These are phyloP conservation scores for Sinapis alba DNA, from an alignment of 441 rosid genomes.

Conservation along the genomic window DNA sequence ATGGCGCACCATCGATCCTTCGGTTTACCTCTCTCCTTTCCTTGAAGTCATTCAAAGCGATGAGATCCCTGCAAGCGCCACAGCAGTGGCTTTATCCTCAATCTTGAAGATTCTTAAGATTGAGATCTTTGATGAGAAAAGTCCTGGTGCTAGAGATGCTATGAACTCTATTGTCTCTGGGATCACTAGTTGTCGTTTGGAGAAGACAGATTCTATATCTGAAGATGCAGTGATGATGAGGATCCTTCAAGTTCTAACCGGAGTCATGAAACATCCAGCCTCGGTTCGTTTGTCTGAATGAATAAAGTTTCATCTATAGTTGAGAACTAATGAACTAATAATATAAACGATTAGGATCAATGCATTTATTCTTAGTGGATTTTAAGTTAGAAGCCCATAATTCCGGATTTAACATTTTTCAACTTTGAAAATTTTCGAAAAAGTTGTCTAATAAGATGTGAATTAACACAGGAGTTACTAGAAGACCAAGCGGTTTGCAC, in stretches of 20 bases:
- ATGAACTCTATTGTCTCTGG: slow-evolving; percentile 60
- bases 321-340: too few species aligned
- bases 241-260: slow-evolving; percentile 69
- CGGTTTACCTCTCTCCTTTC: slow-evolving; percentile 77
- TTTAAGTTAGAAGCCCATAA: not conserved
- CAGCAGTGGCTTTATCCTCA: slow-evolving; percentile 65
- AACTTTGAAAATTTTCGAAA: not conserved
- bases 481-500: slow-evolving; percentile 77
- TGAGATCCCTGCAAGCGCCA: slow-evolving; percentile 75
- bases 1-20: slow-evolving; percentile 81
- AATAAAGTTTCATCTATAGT: too few species aligned
- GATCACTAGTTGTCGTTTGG: slow-evolving; percentile 74
- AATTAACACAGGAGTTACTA: slow-evolving; percentile 28
- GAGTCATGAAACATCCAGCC: slow-evolving; percentile 67
- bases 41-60: slow-evolving; percentile 83
- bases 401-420: not conserved
- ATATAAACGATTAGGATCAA: not conserved
- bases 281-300: slow-evolving; percentile 48
- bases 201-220: slow-evolving; percentile 57
- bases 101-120: slow-evolving; percentile 66
- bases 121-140: slow-evolving; percentile 73
- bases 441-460: not conserved
- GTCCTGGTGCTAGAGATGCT: slow-evolving; percentile 73
- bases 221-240: slow-evolving; percentile 87
- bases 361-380: not conserved